Base-by-base conservation (phyloP, 176 grass and related monocot species). In the Eleusine indica region DNA sequence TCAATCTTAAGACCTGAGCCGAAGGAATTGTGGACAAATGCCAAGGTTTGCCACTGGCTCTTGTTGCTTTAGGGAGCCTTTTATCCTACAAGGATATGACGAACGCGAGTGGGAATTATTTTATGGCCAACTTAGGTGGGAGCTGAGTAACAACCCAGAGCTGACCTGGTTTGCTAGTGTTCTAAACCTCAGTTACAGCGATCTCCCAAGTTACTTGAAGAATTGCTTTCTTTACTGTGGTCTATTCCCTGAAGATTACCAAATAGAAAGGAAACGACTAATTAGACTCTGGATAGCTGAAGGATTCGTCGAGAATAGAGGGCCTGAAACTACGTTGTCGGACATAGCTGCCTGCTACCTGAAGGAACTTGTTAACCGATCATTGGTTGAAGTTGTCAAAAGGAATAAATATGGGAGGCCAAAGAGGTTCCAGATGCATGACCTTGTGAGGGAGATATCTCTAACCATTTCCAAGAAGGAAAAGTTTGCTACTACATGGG, bases 231-330 rank as follows among this genome's bases (percentile, higher is more conserved):
- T 89, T 42, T 86, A 87, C 42, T 87, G 62, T 21, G 30, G 90
- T 49, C 13, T 92, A 16, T 86, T 89, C 37, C 90, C 80, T 19
- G 87, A 89, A 70, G 82, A 91, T 77, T 68, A 81, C 81, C 48
- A 52, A 28, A 84, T 91, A 37, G 19, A 80, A 43, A 70, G 81
- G 48, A 84, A 81, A 19, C 54, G 75, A 35, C 21, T 91, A 46
- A 88, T 81, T 53, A 87, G 76, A 49, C 71, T 88, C 39, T 91
- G 82, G 86, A 82, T 82, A 38, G 82, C 82, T 40, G 86, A 91
- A 81, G 90, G 90, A 58, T 88, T 91, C 40, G 42, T 88, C 32
- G 57, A 91, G 57, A 57, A 88, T 78, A 85, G 79, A 75, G 77
- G 90, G 40, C 29, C 67, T 0, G 35, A 58, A 43, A 66, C 13